Evolutionary conservation across 495 filamentous ascomycete species (phyloP).

Genomic region (Venustampulla echinocandica): DNA sequence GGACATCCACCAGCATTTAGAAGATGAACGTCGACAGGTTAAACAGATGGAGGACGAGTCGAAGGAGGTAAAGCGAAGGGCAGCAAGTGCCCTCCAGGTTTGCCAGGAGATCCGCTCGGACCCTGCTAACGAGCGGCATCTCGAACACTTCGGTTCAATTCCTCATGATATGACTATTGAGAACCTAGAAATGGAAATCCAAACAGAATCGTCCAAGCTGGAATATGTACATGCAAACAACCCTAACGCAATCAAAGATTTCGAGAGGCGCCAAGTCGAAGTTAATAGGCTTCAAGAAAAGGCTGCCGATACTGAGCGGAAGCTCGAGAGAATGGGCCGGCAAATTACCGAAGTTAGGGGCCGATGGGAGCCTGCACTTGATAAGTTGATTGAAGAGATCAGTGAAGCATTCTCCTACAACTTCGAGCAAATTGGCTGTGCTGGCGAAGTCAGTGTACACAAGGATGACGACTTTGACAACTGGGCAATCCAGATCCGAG

Average conservation of each 20-base stretch:
- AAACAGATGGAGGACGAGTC: conserved; percentile 24
- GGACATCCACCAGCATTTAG: conserved; percentile 46
- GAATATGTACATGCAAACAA: conserved; percentile 75
- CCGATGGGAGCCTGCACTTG: conserved; percentile 80
- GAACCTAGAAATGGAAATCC: conserved; percentile 64
- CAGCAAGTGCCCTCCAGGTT: conserved; percentile 27
- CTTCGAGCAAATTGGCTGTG: conserved; percentile 88
- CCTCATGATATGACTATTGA: conserved; percentile 44
- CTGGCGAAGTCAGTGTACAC: conserved; percentile 77
- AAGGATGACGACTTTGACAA: conserved; percentile 84
- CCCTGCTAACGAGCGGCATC: conserved; percentile 28
- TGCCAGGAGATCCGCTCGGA: conserved; percentile 26
- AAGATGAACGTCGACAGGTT: conserved; percentile 30
- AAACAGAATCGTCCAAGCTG: conserved; percentile 62
- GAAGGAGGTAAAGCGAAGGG: conserved; percentile 20
- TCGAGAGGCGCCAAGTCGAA: conserved; percentile 55
- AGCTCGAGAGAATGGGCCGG: conserved; percentile 45
- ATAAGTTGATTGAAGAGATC: conserved; percentile 68
- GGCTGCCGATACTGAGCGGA: conserved; percentile 32
- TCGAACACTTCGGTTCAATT: conserved; percentile 29
- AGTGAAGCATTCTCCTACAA: conserved; percentile 83
- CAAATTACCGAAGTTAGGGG: conserved; percentile 42
- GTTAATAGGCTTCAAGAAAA: conserved; percentile 36
- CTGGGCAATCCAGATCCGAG: conserved; percentile 89
- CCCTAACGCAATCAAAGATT: conserved; percentile 66